phyloP scores from a whole-genome alignment of 805 yeast genomes.

The Lipomyces sp. region DNA sequence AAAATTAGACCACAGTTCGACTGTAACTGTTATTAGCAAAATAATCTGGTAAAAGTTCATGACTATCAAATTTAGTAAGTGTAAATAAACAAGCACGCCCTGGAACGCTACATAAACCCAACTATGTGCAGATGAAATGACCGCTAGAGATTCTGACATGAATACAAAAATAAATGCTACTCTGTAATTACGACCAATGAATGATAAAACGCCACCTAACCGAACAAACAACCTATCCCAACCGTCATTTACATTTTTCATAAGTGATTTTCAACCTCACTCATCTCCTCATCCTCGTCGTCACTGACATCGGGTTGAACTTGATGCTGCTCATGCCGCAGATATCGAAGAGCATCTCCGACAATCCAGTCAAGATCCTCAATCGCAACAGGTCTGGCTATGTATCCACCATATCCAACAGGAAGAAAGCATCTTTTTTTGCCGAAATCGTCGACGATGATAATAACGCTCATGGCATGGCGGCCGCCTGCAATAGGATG shows the following conservation, averaged over 20 bases:
- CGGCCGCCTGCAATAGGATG: conserved; percentile 37
- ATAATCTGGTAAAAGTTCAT: too few relatives aligned
- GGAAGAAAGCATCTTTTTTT: conserved; percentile 30
- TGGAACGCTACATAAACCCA: neutral
- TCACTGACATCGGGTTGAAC: neutral
- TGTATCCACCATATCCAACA: conserved; percentile 29
- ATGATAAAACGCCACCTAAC: neutral
- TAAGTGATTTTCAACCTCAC: neutral
- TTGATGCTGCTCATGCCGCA: conserved; percentile 23
- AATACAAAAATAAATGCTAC: neutral
- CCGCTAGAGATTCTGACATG: neutral
- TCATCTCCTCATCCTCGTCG: neutral
- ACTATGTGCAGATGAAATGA: neutral
- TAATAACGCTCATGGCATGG: conserved; percentile 29
- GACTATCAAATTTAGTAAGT: neutral
- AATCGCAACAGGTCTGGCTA: conserved; percentile 23
- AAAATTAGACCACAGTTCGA: neutral
- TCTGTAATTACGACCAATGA: neutral
- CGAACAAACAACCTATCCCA: neutral
- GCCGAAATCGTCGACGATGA: conserved; percentile 24
- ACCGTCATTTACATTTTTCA: neutral
- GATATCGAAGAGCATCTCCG: conserved; percentile 21
- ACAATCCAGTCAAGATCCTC: conserved; percentile 22
- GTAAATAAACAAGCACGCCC: neutral
- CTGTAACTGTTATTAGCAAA: neutral